Evolutionary conservation across 1,139 yeast genomes (phyloP), one percentile per base, ranked within the genome.

Genomic region (Pichia cactophila): DNA sequence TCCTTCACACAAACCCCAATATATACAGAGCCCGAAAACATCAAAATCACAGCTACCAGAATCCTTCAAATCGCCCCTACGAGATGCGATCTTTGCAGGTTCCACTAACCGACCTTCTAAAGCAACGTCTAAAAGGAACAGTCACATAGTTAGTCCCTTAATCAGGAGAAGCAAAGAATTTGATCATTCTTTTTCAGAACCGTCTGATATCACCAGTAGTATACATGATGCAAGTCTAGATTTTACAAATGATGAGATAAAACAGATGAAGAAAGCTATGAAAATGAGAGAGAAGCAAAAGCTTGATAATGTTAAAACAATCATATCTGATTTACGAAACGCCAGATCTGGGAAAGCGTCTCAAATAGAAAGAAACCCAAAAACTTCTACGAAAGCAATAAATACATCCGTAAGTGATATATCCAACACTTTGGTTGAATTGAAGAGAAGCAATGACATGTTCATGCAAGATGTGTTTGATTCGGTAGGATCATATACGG

Each of bases 401-500:
- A 28, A 39, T 8, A 20, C 37, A 9, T 44, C 40, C 5, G 3
- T 26, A 3, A 45, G 44, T 35, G 48, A 48, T 23, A 48, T 47
- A 14, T 36, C 49, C 1, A 50, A 45, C 31, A 41, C 50, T 10
- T 50, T 51, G 2, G 10, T 11, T 17, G 47, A 50, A 5, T 5
- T 28, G 1, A 29, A 11, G 3, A 37, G 29, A 12, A 17, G 12
- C 4, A 23, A n/a, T 12, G 42, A 26, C 2, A 23, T 4, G 11
- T 38, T 38, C 23, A 43, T 48, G 45, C 43, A 48, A 31, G 35
- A 4, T 29, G 51, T 46, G 2, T 33, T 40, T 12, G 47, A 43
- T 44, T 43, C 45, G 26, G 39, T 48, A 8, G 29, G 43, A 31
- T 17, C 41, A 2, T 57, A 52, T 26, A 41, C 58, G 0, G 54